Base-by-base conservation (phyloP, 2,329 filamentous ascomycete genomes). In the Fusarium longipes region DNA sequence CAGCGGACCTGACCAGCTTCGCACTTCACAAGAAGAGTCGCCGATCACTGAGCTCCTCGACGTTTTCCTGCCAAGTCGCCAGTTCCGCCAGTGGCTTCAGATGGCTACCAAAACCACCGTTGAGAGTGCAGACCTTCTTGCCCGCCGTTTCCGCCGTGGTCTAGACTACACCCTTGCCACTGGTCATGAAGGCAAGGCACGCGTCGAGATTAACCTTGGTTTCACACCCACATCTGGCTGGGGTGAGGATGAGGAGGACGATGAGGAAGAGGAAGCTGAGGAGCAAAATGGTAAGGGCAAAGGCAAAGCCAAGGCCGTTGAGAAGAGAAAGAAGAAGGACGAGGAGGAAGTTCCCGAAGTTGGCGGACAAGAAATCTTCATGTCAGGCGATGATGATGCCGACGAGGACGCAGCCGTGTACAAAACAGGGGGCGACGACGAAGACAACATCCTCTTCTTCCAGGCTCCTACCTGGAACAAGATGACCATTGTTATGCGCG, bases 121-220 rank as follows among this genome's bases (percentile, higher is more conserved):
- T 15, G 87, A 90, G 63, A 91, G 88, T 74, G 88, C 90, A 72
- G 91, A 96, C 74, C 79, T 96, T 49, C 79, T 96, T n/a, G 93
- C 92, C 0, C 89, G 96, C 22, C 88, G 94, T 32, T 99, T 99
- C 83, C 89, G 96, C 10, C 88, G 88, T 45, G 93, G 96, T 8
- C 81, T 89, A 65, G 96, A 99, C 79, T 99, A 99, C 77, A 97
- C 95, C 4, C 87, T 99, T 20, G 96, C 96, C 3, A 97, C 92
- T 20, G 90, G 91, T 22, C 93, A 97, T 75, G 90, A 88, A 33
- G 88, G 88, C 55, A 86, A 93, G 71, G 87, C 93, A 14, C 90
- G 93, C 44, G 82, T 99, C 5, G 96, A 99, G 77, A 86, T 97
- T 51, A 96, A 93, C 57, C 84, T 99, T 4, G 90, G 92, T 40